Conservation (phyloP, 306 rosid genomes). For the Morella rubra region DNA sequence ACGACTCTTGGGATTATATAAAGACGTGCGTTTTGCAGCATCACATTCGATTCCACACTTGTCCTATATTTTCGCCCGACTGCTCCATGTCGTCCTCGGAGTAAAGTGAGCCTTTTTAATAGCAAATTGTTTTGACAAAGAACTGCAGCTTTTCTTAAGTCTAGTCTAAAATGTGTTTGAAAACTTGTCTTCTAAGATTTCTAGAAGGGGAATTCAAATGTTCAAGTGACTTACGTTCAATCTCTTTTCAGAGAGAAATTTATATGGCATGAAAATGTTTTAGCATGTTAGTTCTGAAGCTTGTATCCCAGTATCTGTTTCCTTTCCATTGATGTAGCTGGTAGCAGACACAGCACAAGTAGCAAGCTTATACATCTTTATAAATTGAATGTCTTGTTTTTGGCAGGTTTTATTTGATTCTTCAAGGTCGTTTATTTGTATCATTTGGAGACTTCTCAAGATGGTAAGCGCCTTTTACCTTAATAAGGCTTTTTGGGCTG, state of each 20-base stretch:
- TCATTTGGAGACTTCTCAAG: slow-evolving; percentile 38
- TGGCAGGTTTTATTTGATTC: slow-evolving; percentile 1
- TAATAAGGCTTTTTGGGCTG: not conserved
- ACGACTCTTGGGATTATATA: not conserved
- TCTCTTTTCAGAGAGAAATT: not conserved
- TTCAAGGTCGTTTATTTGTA: slow-evolving; percentile 12
- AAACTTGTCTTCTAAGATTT: not conserved
- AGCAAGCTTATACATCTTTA: not conserved
- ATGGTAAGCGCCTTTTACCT: slow-evolving; percentile 19
- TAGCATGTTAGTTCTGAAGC: not conserved
- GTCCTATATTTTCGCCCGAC: not conserved
- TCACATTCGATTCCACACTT: not conserved
- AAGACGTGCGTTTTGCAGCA: not conserved
- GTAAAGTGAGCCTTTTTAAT: too few relatives aligned
- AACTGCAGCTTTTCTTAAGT: not conserved
- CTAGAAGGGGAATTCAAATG: not conserved
- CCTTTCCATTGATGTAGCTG: too few relatives aligned
- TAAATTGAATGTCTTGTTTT: slow-evolving; percentile 1
- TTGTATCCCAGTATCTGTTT: not conserved
- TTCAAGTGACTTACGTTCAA: not conserved
- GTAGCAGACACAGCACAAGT: too few relatives aligned
- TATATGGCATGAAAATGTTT: not conserved
- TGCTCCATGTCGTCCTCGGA: too few relatives aligned
- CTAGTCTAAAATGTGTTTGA: not conserved
- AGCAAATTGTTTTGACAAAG: not conserved